phyloP scores from a whole-genome alignment of 768 basidiomycete genomes.

The Crucibulum laeve region DNA sequence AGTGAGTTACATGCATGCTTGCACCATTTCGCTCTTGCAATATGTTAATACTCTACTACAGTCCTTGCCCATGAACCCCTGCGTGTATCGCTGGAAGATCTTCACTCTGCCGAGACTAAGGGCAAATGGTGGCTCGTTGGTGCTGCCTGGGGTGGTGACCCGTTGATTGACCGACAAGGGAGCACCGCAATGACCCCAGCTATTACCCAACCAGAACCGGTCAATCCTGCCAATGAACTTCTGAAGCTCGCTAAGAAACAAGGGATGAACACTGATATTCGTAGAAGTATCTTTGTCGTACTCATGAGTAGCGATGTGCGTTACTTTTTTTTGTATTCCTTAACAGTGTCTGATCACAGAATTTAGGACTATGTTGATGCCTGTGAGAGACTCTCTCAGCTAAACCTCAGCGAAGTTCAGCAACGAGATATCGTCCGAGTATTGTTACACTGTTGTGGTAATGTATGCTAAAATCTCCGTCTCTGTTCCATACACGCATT shows the following conservation, averaged over 20 bases:
- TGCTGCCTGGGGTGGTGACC: constrained; percentile 93
- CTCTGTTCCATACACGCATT: neutral
- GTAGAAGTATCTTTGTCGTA: constrained; percentile 87
- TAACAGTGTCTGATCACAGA: neutral
- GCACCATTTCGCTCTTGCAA: neutral
- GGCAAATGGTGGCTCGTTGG: constrained; percentile 99
- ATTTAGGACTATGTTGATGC: constrained; percentile 93
- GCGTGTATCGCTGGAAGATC: constrained; percentile 80
- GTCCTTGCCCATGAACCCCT: constrained; percentile 84
- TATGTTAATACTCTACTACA: constrained; percentile 19
- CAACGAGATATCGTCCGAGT: constrained; percentile 96
- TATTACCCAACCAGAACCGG: constrained; percentile 17
- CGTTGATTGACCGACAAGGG: constrained; percentile 69
- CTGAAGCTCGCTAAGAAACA: constrained; percentile 85
- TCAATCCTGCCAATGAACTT: constrained; percentile 37
- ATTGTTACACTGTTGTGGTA: constrained; percentile 86
- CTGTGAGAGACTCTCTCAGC: constrained; percentile 80
- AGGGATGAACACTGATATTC: constrained; percentile 98
- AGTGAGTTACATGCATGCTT: constrained; percentile 33
- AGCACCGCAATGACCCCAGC: constrained; percentile 20
- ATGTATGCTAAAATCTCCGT: constrained; percentile 47
- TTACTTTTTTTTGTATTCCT: constrained; percentile 7
- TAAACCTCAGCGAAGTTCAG: constrained; percentile 83
- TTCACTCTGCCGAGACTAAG: constrained; percentile 76
- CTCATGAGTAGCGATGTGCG: constrained; percentile 94